Base-by-base conservation (phyloP, 345 rosid species). In the Schrenkiella parvula region DNA sequence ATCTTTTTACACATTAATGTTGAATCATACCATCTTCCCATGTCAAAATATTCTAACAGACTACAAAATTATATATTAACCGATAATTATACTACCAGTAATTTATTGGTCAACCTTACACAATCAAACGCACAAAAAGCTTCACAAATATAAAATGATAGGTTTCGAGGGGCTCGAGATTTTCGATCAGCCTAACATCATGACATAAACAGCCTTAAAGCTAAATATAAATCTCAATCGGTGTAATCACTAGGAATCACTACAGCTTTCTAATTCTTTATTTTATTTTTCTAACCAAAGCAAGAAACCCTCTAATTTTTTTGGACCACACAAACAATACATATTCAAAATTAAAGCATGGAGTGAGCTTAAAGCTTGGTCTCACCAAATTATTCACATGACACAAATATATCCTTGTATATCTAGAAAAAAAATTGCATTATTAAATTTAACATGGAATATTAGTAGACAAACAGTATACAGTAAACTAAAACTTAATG, bases 161-260 rank as follows among this genome's bases (percentile, higher is more conserved):
- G 69, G 74, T 68, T 43, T 34, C 32, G 79, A 75, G 74, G 79
- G 79, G 79, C 79, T 68, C 74, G 57, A 75, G 74, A 61, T 17
- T 34, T 42, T 75, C 10, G 74, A 75, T 61, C 64, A 61, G 35
- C 41, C 64, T 61, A 43, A 61, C 79, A 75, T 68, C 74, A 75
- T 75, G 25, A 68, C 79, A 43, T 44, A 11, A 68, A 75, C 79
- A 68, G 79, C 74, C 74, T 68, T 75, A 75, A 75, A 75, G 74
- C 65, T 61, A 60, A 59, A 41, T 74, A 43, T 52, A 43, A 42
- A 61, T 75, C 70, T 75, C 74, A 75, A 25, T 75, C 11, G 59
- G 58, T 75, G 74, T 75, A 75, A 60, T 75, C 73, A 74, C 63
- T 74, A 74, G 8, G 29, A 56, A 57, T 57, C 78, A 74, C 68